A percentile compares a stretch with the other conserved stretches of the same genome.
These are phyloP conservation scores for Paraphoma chrysanthemicola DNA, from an alignment of 2,329 filamentous ascomycete genomes.

Conservation along the genomic window DNA sequence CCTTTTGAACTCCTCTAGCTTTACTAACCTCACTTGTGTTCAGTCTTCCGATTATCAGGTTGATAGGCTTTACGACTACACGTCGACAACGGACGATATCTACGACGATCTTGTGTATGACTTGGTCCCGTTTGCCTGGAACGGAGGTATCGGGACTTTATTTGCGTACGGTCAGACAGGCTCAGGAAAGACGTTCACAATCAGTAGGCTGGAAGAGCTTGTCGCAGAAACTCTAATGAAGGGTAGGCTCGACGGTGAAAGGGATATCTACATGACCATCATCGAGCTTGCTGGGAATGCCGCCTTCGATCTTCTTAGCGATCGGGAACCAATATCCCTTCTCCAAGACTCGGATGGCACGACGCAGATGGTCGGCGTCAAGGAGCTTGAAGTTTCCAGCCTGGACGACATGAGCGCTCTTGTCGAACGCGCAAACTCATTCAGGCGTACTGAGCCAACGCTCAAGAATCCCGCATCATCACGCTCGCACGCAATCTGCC, in stretches of 20 bases:
- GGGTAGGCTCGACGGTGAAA: constrained; percentile 17
- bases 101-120: constrained; percentile 52
- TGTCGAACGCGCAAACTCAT: constrained; percentile 49
- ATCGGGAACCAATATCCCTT: constrained; percentile 51
- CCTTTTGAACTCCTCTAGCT: neutral
- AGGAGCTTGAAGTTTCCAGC: constrained; percentile 47
- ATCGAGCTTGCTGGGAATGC: constrained; percentile 47
- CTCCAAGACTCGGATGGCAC: constrained; percentile 56
- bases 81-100: constrained; percentile 48
- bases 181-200: constrained; percentile 93
- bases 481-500: constrained; percentile 58
- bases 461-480: constrained; percentile 58
- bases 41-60: constrained; percentile 23
- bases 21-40: constrained; percentile 13
- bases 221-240: constrained; percentile 48
- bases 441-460: constrained; percentile 54
- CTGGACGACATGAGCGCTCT: constrained; percentile 37
- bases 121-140: constrained; percentile 56
- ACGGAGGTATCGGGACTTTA: constrained; percentile 58
- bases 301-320: constrained; percentile 44
- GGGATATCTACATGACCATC: constrained; percentile 48
- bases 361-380: constrained; percentile 53
- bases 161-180: constrained; percentile 97
- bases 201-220: constrained; percentile 52
- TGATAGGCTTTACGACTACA: constrained; percentile 20